A percentile compares a stretch with the other conserved stretches of the same genome.
Conservation (phyloP, 148 eudicot genomes). For the Rhododendron mucronatum region DNA sequence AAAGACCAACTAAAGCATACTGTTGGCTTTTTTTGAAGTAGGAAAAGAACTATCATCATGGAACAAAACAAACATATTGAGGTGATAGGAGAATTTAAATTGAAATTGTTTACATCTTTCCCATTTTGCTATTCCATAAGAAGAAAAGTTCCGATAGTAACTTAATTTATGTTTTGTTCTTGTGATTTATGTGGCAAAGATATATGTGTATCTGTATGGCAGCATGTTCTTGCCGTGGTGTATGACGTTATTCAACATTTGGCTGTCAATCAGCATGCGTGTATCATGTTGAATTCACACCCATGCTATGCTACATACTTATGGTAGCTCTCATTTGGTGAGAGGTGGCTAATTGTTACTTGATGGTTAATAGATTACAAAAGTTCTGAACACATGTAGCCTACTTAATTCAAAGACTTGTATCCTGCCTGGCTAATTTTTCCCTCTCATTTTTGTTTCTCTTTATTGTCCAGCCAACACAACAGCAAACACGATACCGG, state of each 20-base stretch:
- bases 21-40: background rate
- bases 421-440: conserved; percentile 2
- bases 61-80: background rate
- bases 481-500: conserved; percentile 89
- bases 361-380: background rate
- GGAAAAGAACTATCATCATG: background rate
- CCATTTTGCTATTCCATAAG: background rate
- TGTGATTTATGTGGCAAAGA: background rate
- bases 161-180: background rate
- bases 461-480: conserved; percentile 44
- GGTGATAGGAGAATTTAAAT: background rate
- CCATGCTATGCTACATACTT: background rate
- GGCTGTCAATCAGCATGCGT: background rate
- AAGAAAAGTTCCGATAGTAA: background rate
- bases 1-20: background rate
- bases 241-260: background rate
- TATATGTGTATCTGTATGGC: background rate
- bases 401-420: background rate
- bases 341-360: background rate
- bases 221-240: background rate
- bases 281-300: background rate
- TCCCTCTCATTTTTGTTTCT: background rate
- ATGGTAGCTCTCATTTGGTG: background rate
- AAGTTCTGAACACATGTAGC: background rate
- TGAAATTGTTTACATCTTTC: background rate